Base-by-base conservation (phyloP, 805 yeast species). In the Naumovozyma baii region DNA sequence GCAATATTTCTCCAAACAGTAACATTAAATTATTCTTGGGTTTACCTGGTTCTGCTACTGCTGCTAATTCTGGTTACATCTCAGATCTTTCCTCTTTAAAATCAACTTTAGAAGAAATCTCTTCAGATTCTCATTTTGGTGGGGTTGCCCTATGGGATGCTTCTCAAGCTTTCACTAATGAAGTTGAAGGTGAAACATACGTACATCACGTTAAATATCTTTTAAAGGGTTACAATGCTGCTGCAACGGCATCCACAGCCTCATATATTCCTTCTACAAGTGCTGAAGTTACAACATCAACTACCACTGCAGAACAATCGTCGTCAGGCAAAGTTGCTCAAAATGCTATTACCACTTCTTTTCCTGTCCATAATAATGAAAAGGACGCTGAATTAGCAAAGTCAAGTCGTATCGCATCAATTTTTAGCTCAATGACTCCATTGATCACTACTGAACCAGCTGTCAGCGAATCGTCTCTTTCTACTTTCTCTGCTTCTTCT, bases 91-190 rank as follows among this genome's bases (percentile, higher is more conserved):
- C 57, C 31, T 37, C 58, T 4, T 47, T 67, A 29, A 46, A 69
- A 39, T 46, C 67, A 3, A 69, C 75, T 44, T 73, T 87, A 49
- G 81, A 81, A 17, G 83, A 87, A 26, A 74, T 88, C 49, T 83
- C 86, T 13, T 68, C 80, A 8, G 76, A 75, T 47, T 74, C 74
- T 15, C 70, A 72, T 51, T 83, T 87, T 55, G 96, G 94, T 38
- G 97, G 97, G 46, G 71, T 88, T 53, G 76, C 81, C 72, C 64
- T 87, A 44, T 88, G 97, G 96, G 95, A 86, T 61, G 95, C 94
- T 12, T 78, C 87, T 32, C 82, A 80, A 52, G 88, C 78, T 33
- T 60, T 67, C 43, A 69, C 74, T 47, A 66, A 69, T 39, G 51
- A 57, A 36, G 66, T 67, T 29, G 66, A 66, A 42, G 80, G 73